Percentiles rank a stretch among this genome's conserved stretches.
These are phyloP conservation scores for Boletus tomentosulus DNA, from an alignment of 768 basidiomycete genomes.

Conservation along the genomic window DNA sequence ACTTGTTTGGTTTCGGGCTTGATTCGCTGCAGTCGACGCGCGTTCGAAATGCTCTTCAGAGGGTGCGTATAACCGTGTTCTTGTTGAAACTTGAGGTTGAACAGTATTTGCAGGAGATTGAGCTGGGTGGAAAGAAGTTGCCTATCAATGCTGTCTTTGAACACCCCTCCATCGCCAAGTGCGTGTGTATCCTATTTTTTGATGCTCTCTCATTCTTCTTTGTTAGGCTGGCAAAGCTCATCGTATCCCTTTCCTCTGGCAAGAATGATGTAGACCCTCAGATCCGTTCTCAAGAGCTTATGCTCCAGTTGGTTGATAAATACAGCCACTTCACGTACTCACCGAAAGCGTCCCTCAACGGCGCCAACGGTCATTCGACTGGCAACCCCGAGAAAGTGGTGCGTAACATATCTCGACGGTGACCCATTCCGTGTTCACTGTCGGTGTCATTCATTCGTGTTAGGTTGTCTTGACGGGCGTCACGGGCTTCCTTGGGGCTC, in stretches of 20 bases:
- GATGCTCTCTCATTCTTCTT: background rate
- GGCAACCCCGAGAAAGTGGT: conserved; percentile 12
- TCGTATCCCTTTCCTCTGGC: conserved; percentile 35
- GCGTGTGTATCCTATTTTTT: background rate
- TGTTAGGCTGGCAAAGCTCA: conserved; percentile 37
- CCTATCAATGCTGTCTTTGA: conserved; percentile 43
- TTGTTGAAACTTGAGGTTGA: conserved; percentile 25
- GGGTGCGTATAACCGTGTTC: conserved; percentile 24
- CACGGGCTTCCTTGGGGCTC: conserved; percentile 51
- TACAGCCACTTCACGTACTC: conserved; percentile 22
- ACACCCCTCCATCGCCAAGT: conserved; percentile 41
- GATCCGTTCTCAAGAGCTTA: conserved; percentile 32
- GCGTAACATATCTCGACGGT: background rate
- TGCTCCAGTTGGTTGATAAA: conserved; percentile 44
- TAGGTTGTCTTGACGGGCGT: conserved; percentile 44
- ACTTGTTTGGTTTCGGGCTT: conserved; percentile 46
- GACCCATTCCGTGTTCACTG: background rate
- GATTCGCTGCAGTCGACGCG: conserved; percentile 51
- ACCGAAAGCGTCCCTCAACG: background rate
- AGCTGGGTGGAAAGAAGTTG: conserved; percentile 20
- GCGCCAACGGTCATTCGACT: conserved; percentile 11
- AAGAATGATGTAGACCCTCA: conserved; percentile 14
- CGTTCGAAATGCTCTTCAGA: conserved; percentile 46
- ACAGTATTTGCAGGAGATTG: conserved; percentile 8
- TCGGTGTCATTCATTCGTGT: background rate